A percentile compares a stretch with the other conserved stretches of the same genome.
Evolutionary conservation across 2,329 filamentous ascomycete genomes (phyloP).

Genomic region (Sclerotiophoma versabilis): DNA sequence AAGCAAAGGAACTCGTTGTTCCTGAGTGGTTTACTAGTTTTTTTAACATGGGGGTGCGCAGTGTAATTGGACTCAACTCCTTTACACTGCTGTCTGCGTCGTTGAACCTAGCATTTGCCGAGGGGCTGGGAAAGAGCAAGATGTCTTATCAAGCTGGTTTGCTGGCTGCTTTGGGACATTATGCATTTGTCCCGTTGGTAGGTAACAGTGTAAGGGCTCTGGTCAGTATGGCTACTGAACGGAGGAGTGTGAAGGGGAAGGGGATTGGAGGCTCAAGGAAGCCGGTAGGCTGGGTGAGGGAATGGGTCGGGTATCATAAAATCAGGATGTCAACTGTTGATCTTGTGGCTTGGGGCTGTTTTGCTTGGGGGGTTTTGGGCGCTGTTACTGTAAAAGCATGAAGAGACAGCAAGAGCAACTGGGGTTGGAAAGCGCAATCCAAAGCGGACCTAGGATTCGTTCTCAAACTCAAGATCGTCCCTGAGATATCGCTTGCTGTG

Average conservation of each 20-base stretch:
- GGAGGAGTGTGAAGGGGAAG: not conserved
- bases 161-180: conserved; percentile 29
- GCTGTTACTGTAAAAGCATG: not conserved
- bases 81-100: conserved; percentile 20
- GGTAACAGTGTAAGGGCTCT: conserved; percentile 19
- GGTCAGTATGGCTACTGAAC: conserved; percentile 20
- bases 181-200: conserved; percentile 30
- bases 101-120: conserved; percentile 15
- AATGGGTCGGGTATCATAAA: conserved; percentile 33
- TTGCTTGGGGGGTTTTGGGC: conserved; percentile 23
- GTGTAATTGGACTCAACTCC: conserved; percentile 29
- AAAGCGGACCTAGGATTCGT: too few species aligned
- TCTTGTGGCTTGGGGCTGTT: conserved; percentile 31
- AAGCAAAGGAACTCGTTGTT: conserved; percentile 20
- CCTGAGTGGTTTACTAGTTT: conserved; percentile 30
- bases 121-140: conserved; percentile 4
- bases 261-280: conserved; percentile 2
- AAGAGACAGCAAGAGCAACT: too few species aligned
- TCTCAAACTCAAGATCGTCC: too few species aligned
- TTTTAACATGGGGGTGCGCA: conserved; percentile 28
- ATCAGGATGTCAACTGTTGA: conserved; percentile 33
- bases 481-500: not conserved
- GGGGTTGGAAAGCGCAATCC: too few species aligned
- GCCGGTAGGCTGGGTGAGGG: conserved; percentile 17
- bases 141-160: conserved; percentile 21